These are phyloP conservation scores for Tricholoma hemisulphureum DNA, from an alignment of 768 basidiomycete genomes.

Conservation along the genomic window DNA sequence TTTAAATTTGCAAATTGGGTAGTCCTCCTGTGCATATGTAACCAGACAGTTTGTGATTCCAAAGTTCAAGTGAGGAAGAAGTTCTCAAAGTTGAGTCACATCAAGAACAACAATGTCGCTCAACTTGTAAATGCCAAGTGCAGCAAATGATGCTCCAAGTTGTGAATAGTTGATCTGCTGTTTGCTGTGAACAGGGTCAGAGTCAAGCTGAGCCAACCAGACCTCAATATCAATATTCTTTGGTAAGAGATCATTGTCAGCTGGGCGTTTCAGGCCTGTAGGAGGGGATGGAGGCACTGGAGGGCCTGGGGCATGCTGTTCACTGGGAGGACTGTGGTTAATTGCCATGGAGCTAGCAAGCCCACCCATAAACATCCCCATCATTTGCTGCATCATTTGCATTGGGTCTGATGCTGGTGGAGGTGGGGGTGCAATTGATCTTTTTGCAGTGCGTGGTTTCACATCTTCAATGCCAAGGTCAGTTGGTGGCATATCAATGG, in stretches of 20 bases:
- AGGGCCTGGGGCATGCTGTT: background rate
- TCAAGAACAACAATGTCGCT: background rate
- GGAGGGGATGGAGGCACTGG: background rate
- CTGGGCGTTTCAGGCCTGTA: background rate
- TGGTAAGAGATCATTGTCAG: background rate
- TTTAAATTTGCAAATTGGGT: background rate
- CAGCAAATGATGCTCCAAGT: background rate
- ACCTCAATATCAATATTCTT: background rate
- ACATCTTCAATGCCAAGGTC: conserved; percentile 5
- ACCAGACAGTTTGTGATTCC: background rate
- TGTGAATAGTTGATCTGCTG: background rate
- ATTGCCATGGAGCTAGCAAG: background rate
- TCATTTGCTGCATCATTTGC: conserved; percentile 1
- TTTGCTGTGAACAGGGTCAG: background rate
- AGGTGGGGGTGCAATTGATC: background rate
- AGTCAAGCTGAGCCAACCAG: background rate
- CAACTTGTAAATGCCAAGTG: background rate
- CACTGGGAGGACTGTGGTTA: background rate
- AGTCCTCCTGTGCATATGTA: background rate
- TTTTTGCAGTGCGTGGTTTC: background rate
- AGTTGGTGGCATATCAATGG: background rate
- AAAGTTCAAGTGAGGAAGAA: background rate
- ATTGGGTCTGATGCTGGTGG: background rate
- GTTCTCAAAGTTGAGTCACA: background rate
- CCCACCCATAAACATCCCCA: conserved; percentile 1